Percentiles rank a stretch among this genome's conserved stretches.
Conservation (phyloP, 768 basidiomycete species). For the Kwoniella dendrophila region DNA sequence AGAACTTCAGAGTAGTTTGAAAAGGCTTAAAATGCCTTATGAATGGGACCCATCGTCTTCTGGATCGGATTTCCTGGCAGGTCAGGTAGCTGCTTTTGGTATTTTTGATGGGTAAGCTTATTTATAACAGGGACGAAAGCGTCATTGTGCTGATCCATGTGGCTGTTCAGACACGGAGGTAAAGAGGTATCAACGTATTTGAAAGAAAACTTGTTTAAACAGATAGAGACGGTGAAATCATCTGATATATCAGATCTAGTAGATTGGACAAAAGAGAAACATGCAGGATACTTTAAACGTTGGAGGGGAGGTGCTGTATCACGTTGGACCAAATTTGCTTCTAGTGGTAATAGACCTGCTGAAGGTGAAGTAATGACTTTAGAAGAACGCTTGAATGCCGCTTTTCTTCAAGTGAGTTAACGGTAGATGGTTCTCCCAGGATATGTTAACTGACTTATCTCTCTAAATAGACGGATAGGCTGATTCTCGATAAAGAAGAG, state of each 20-base stretch:
- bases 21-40: constrained; percentile 59
- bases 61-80: constrained; percentile 62
- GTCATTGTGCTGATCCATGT: background rate
- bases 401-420: constrained; percentile 76
- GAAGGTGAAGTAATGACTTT: constrained; percentile 62
- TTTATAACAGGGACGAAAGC: background rate
- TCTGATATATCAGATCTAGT: constrained; percentile 64
- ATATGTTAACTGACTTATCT: too few relatives aligned
- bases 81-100: constrained; percentile 81
- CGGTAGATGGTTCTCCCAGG: too few relatives aligned
- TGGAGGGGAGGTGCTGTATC: constrained; percentile 76
- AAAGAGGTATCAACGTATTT: constrained; percentile 85
- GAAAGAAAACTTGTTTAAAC: constrained; percentile 78
- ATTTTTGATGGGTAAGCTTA: constrained; percentile 81
- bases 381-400: constrained; percentile 79
- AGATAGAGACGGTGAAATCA: constrained; percentile 73
- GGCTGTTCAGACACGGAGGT: constrained; percentile 72
- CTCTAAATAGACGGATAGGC: constrained; percentile 67
- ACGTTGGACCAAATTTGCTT: constrained; percentile 48
- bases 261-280: constrained; percentile 29
- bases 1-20: constrained; percentile 69
- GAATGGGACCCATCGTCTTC: constrained; percentile 69
- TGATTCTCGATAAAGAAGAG: constrained; percentile 68
- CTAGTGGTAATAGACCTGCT: constrained; percentile 5
- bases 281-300: constrained; percentile 79